These are phyloP conservation scores for Exobasidium rhododendri DNA, from an alignment of 1,284 basidiomycete species.

Conservation along the genomic window DNA sequence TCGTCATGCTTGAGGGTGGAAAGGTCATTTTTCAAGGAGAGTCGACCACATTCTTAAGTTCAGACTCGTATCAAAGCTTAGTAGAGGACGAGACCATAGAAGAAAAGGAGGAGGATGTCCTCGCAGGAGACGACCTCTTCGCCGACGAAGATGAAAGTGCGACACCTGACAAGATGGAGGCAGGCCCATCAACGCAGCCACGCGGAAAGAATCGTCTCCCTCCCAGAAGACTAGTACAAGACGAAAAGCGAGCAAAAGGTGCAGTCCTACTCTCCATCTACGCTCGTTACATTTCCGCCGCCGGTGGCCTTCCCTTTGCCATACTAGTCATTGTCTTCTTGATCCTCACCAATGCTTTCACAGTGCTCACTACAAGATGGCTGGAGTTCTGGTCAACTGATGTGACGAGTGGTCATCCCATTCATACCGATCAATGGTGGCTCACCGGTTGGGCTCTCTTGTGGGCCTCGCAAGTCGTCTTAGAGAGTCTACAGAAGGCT, in stretches of 20 bases:
- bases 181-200: not conserved
- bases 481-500: slow-evolving; percentile 1
- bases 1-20: slow-evolving; percentile 41
- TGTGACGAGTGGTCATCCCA: not conserved
- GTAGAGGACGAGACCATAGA: slow-evolving; percentile 52
- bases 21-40: slow-evolving; percentile 3
- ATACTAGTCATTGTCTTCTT: slow-evolving; percentile 16
- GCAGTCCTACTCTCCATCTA: slow-evolving; percentile 23
- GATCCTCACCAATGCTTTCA: slow-evolving; percentile 17
- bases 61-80: slow-evolving; percentile 30
- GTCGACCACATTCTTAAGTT: slow-evolving; percentile 28
- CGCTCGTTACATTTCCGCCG: slow-evolving; percentile 20
- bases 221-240: slow-evolving; percentile 20
- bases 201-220: not conserved
- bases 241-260: slow-evolving; percentile 20
- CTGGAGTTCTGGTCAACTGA: slow-evolving; percentile 23
- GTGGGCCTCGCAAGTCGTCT: not conserved
- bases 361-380: slow-evolving; percentile 22
- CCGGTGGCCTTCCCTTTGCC: slow-evolving; percentile 20
- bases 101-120: not conserved
- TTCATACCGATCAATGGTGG: slow-evolving; percentile 9
- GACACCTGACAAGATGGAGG: slow-evolving; percentile 53
- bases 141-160: slow-evolving; percentile 46
- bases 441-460: slow-evolving; percentile 8
- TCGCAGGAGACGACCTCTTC: not conserved